Conservation (phyloP, 176 grass and related monocot species). For the Canna indica region DNA sequence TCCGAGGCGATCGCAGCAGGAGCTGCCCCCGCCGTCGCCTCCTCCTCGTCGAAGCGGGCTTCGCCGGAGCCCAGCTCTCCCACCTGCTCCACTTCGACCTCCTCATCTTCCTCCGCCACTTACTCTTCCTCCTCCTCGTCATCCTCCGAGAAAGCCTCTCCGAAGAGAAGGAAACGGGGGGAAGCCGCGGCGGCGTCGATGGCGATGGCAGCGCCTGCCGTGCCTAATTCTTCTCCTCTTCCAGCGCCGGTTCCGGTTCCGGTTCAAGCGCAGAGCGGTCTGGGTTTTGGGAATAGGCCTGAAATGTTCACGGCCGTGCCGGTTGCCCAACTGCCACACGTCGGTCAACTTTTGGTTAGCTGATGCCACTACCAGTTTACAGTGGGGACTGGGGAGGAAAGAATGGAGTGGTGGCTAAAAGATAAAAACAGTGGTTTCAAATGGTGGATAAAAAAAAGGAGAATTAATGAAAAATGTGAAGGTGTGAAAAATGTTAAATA, state of each 20-base stretch:
- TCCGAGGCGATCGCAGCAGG: background rate
- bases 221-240: background rate
- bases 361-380: no score
- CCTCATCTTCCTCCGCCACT: background rate
- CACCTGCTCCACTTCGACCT: background rate
- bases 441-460: no score
- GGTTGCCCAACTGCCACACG: background rate
- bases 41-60: constrained; percentile 9
- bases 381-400: no score
- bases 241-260: background rate
- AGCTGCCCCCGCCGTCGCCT: background rate
- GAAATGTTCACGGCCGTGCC: background rate
- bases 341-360: constrained; percentile 16
- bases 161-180: constrained; percentile 14
- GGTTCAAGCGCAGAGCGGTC: background rate
- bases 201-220: background rate
- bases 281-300: background rate
- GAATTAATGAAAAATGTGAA: background rate
- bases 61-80: constrained; percentile 13
- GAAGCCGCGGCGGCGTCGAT: background rate
- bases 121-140: background rate
- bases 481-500: background rate
- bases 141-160: background rate
- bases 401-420: no score
- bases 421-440: no score